phyloP scores from a whole-genome alignment of 495 filamentous ascomycete species.

The Stereocaulon alpinum region DNA sequence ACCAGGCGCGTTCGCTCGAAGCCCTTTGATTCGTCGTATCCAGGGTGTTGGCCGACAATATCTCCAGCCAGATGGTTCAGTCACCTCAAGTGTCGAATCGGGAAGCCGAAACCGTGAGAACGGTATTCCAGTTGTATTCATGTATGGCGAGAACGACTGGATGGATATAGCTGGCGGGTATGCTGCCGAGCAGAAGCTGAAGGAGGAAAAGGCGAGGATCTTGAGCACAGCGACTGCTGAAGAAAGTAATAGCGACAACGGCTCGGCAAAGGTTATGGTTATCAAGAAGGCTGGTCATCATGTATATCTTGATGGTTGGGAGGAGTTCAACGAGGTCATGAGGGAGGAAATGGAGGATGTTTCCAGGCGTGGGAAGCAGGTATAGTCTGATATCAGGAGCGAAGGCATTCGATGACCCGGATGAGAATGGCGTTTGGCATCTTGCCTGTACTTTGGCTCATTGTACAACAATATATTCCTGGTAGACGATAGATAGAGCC shows the following conservation, averaged over 20 bases:
- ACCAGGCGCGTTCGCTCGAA: conserved; percentile 84
- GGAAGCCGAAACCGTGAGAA: conserved; percentile 43
- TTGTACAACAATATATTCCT: neutral
- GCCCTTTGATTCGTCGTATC: conserved; percentile 76
- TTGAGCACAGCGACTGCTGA: conserved; percentile 51
- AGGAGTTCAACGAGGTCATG: conserved; percentile 79
- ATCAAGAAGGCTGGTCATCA: conserved; percentile 83
- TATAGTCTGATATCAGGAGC: neutral
- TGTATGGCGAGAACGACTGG: conserved; percentile 98
- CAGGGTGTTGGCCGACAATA: conserved; percentile 70
- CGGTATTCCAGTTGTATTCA: conserved; percentile 75
- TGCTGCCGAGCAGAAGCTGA: conserved; percentile 69
- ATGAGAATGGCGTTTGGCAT: neutral
- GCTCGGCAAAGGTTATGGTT: conserved; percentile 74
- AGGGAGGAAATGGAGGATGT: conserved; percentile 72
- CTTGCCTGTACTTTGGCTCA: neutral
- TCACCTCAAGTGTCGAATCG: conserved; percentile 21
- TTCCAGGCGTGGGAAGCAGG: conserved; percentile 30
- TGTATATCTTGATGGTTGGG: conserved; percentile 79
- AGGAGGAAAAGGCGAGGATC: conserved; percentile 49
- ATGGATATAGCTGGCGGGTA: conserved; percentile 88
- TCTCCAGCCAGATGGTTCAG: conserved; percentile 27
- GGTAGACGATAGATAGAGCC: no score
- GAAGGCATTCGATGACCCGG: neutral
- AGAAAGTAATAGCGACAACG: conserved; percentile 61